Evolutionary conservation across 2,329 filamentous ascomycete genomes (phyloP), one percentile per base, ranked within the genome.

Genomic region (Escovopsis weberi): DNA sequence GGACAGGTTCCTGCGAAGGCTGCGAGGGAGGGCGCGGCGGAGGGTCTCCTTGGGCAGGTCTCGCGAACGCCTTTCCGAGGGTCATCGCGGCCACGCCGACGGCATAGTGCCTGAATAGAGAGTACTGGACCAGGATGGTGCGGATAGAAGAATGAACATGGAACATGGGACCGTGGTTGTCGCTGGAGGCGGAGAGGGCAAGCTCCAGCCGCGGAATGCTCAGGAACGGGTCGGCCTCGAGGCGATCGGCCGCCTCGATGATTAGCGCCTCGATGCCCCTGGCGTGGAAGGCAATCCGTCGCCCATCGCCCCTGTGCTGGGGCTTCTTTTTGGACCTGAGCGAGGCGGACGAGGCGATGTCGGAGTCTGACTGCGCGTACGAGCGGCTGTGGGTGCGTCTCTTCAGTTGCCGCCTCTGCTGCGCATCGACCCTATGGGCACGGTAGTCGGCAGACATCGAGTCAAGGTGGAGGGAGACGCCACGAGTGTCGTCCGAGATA

Each of bases 101-200:
- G 1, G 88, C 82, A 56, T 95, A 98, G 57, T 94, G 88, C 4
- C 88, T 81, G 59, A 93, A 94, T 0, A 98, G 72, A 1, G 93
- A 98, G 57, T 96, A 96, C 40, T 93, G 82, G 7, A 94, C 55
- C 47, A 85, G 77, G 2, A 98, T 64, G 6, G 83, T 85, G 50
- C 82, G 82, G 18, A 91, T 73, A 41, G 83, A 76, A 0, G 85
- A 83, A 50, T 93, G 86, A 37, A 96, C 64, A 55, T 96, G 86
- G 55, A 95, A 85, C 6, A 94, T 71, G 0, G 87, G 84, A 0
- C 88, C 89, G 54, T 94, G 85, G 28, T 76, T 76, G 59, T 98
- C 91, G 49, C 85, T 93, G 4, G 79, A 71, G 0, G 91, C 93
- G 26, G 82, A 86, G 43, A 96, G 74, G 1, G 85, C 82, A 26